Conservation (phyloP, 2,329 filamentous ascomycete species). For the Diplodia corticola region DNA sequence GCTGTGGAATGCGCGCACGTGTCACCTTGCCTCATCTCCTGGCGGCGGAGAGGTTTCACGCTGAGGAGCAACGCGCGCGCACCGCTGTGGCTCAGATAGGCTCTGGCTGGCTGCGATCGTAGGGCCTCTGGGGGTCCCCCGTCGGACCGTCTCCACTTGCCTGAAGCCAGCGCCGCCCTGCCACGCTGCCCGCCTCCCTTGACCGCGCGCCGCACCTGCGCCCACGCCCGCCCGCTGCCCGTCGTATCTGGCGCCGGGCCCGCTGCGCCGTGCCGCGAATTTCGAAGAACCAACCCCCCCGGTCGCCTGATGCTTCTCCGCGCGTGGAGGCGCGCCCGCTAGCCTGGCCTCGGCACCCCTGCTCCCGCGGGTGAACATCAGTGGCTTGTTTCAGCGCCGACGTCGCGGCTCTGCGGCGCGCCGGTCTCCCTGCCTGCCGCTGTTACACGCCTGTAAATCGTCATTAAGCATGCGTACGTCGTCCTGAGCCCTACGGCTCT, state of each 20-base stretch:
- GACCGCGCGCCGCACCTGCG: not conserved
- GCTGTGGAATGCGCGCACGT: conserved; percentile 18
- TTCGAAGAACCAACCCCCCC: not conserved
- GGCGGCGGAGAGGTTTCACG: conserved; percentile 21
- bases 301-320: conserved; percentile 12
- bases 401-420: conserved; percentile 15
- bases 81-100: conserved; percentile 1
- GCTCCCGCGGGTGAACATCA: not conserved
- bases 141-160: conserved; percentile 20
- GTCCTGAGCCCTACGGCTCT: not conserved
- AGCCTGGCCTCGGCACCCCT: not conserved
- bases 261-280: not conserved
- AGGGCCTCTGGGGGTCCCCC: not conserved
- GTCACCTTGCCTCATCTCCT: conserved; percentile 19
- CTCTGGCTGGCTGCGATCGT: conserved; percentile 4
- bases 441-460: conserved; percentile 19
- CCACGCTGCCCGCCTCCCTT: not conserved
- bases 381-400: conserved; percentile 18
- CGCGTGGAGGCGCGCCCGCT: not conserved
- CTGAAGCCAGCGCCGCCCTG: not conserved
- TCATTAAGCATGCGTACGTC: conserved; percentile 6
- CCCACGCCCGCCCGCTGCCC: not conserved
- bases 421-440: not conserved
- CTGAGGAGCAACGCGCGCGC: conserved; percentile 19
- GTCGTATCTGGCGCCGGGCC: not conserved